Conservation (phyloP, 2,329 filamentous ascomycete species). For the Colletotrichum kahawae region DNA sequence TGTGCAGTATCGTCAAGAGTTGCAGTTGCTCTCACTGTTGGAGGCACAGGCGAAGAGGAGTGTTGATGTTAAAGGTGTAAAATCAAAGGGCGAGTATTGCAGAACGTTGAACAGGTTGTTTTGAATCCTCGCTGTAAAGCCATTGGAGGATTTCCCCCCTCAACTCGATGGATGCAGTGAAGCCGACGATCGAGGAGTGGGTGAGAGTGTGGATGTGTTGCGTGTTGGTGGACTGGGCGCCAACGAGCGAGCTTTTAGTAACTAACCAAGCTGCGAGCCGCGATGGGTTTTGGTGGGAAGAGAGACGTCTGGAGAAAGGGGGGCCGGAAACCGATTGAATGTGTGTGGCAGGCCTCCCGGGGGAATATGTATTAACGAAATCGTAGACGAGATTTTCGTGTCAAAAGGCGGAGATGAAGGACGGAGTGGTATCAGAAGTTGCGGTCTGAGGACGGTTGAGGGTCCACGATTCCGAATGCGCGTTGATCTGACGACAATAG, state of each 20-base stretch:
- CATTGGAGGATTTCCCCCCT: slow-evolving; percentile 16
- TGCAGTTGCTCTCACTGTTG: neutral
- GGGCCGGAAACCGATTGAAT: neutral
- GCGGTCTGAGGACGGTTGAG: slow-evolving; percentile 2
- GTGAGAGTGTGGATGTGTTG: neutral
- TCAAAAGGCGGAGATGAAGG: slow-evolving; percentile 15
- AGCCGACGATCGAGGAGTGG: neutral
- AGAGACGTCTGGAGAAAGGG: neutral
- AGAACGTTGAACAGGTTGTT: slow-evolving; percentile 3
- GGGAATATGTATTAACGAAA: neutral
- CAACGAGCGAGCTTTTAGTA: slow-evolving; percentile 18
- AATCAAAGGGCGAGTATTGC: neutral
- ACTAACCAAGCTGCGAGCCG: slow-evolving; percentile 16
- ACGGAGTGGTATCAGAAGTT: slow-evolving; percentile 9
- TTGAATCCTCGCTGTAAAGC: slow-evolving; percentile 6
- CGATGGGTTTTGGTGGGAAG: neutral
- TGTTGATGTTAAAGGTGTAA: neutral
- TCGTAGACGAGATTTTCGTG: slow-evolving; percentile 9
- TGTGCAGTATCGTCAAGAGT: neutral
- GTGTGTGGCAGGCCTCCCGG: slow-evolving; percentile 3
- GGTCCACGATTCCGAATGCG: neutral
- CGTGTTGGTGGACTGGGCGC: neutral
- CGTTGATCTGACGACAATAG: slow-evolving; percentile 19
- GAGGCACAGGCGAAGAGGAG: neutral
- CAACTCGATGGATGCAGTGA: neutral